Base-by-base conservation (phyloP, 148 eudicot species). In the Rheum nobile region DNA sequence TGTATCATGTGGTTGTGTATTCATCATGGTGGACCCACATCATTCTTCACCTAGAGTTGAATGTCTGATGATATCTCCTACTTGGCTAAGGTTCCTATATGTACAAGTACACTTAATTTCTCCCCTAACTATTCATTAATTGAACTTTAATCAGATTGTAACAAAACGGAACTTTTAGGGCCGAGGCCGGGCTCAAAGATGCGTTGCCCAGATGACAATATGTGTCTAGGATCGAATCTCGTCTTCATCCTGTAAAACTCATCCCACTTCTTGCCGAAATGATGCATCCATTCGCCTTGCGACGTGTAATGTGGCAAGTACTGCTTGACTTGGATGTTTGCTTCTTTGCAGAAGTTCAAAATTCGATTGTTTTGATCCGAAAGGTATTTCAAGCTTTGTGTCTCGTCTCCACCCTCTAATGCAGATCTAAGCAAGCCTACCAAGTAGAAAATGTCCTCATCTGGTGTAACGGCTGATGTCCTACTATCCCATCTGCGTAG, bases 391-490 rank as follows among this genome's bases (percentile, higher is more conserved):
- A 91, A 71, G 0, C 82, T 77, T 50, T 85, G 91, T 5, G 85
- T 77, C 79, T 91, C 90, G 9, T 88, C 93, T 0, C 90, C 87
- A 9, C 74, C 84, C 6, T 89, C 87, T 57, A 93, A 70, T 5
- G 95, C 98, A 0, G 98, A 87, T 72, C 97, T 76, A 0, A 91
- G 81, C 28, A 91, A 43, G 0, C 91, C 96, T 44, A 94, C 96
- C 48, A 87, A 7, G 73, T 94, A 94, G 63, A 94, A 94, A 61
- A 91, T 89, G 3, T 91, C 96, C 63, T 94, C 98, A 1, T 89
- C 79, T 0, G 97, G 97, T 28, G 91, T 91, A 2, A 91, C 91
- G 4, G 73, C 84, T 1, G 98, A 94, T 26, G 74, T 91, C 72
- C 77, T 77, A 17, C 83, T 78, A 29, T 94, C 97, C 92, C 94